Evolutionary conservation across 305 asterid genomes (phyloP).

Genomic region (Ilex paraguariensis): DNA sequence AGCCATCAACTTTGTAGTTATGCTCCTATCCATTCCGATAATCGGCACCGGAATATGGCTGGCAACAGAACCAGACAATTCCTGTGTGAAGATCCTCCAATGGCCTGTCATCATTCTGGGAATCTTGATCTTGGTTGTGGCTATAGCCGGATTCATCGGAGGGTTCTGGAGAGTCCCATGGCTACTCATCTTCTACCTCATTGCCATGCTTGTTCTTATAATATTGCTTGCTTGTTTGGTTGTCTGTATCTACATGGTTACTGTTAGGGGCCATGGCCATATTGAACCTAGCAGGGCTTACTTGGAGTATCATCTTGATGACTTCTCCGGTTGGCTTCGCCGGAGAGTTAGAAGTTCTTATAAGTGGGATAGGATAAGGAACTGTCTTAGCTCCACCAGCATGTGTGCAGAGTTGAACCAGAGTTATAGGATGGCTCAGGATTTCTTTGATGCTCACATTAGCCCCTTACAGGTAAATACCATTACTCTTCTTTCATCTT

Average conservation of each 20-base stretch:
- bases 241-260: conserved; percentile 63
- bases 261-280: conserved; percentile 63
- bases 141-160: conserved; percentile 66
- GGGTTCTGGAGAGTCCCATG: conserved; percentile 71
- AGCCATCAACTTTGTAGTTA: conserved; percentile 59
- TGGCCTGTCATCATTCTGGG: conserved; percentile 83
- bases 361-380: conserved; percentile 81
- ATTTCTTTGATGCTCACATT: conserved; percentile 79
- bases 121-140: conserved; percentile 47
- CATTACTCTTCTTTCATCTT: too few relatives aligned
- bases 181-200: conserved; percentile 55
- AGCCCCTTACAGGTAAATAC: conserved; percentile 64
- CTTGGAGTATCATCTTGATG: conserved; percentile 63
- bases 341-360: conserved; percentile 58
- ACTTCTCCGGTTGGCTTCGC: conserved; percentile 56
- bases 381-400: conserved; percentile 60
- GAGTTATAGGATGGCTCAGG: conserved; percentile 76
- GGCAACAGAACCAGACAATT: conserved; percentile 54
- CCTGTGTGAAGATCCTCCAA: conserved; percentile 65
- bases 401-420: conserved; percentile 71
- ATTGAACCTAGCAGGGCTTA: conserved; percentile 64
- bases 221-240: conserved; percentile 60
- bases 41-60: conserved; percentile 91
- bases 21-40: conserved; percentile 70
- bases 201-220: conserved; percentile 67